Conservation (phyloP, 176 grass and related monocot species). For the Oryza officinalis region DNA sequence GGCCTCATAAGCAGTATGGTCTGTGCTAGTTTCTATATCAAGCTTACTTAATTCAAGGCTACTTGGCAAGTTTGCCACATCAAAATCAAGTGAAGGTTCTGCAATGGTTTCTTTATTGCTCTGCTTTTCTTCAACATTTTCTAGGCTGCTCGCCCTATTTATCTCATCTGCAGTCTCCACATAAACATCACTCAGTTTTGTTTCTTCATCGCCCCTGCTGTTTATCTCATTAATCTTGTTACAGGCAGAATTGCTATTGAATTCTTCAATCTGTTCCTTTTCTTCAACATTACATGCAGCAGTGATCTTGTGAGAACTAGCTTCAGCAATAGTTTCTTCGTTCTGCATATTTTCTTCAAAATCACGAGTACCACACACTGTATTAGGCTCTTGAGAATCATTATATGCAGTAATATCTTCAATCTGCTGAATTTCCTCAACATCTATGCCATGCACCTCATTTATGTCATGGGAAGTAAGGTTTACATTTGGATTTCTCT, state of each 20-base stretch:
- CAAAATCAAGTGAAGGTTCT: slow-evolving; percentile 6
- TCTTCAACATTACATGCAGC: slow-evolving; percentile 18
- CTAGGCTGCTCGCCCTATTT: neutral
- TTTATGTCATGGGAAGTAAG: neutral
- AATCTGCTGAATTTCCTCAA: slow-evolving; percentile 29
- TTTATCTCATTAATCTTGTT: neutral
- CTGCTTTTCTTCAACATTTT: slow-evolving; percentile 30
- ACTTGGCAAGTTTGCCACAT: neutral
- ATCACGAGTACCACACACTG: neutral
- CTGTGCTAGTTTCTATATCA: slow-evolving; percentile 3
- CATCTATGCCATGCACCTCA: neutral
- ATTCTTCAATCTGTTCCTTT: slow-evolving; percentile 35
- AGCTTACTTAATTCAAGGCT: neutral
- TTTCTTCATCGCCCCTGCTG: slow-evolving; percentile 23
- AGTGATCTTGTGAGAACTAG: slow-evolving; percentile 18
- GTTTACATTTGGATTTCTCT: slow-evolving; percentile 1
- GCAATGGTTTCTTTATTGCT: slow-evolving; percentile 11
- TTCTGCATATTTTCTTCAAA: neutral
- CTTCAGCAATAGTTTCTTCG: neutral
- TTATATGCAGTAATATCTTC: slow-evolving; percentile 8
- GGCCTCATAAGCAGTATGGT: slow-evolving; percentile 5
- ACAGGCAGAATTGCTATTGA: neutral
- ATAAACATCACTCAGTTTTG: neutral
- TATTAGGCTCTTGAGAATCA: neutral
- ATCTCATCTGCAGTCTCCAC: neutral